These are phyloP conservation scores for Skeletonema tropicum DNA, from an alignment of 108 stramenopile species.

Conservation along the genomic window DNA sequence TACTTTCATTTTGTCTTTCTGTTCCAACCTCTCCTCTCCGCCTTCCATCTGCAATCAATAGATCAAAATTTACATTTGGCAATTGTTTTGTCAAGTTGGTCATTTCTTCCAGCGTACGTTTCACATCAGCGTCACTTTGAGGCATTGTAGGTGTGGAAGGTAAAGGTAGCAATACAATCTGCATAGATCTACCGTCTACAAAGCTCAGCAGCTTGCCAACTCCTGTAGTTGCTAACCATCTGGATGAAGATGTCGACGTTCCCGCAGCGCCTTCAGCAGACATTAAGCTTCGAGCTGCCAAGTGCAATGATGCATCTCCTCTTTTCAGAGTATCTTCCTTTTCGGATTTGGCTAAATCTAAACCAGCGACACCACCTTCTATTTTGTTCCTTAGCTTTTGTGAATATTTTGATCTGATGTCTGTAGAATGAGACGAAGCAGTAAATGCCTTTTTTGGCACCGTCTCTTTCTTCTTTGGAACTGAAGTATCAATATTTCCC, in stretches of 20 bases:
- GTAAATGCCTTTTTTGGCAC: neutral
- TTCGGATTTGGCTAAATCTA: slow-evolving; percentile 75
- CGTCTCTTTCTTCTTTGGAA: slow-evolving; percentile 5
- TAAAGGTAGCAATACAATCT: slow-evolving; percentile 73
- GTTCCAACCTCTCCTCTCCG: slow-evolving; percentile 28
- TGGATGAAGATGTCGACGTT: slow-evolving; percentile 16
- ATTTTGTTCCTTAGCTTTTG: slow-evolving; percentile 60
- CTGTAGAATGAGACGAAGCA: slow-evolving; percentile 22
- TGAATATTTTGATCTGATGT: slow-evolving; percentile 85
- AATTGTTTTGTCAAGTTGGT: slow-evolving; percentile 63
- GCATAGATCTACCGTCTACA: slow-evolving; percentile 69
- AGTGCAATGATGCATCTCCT: slow-evolving; percentile 79
- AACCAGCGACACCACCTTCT: slow-evolving; percentile 71
- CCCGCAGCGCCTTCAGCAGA: slow-evolving; percentile 15
- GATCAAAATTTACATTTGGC: slow-evolving; percentile 53
- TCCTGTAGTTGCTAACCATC: slow-evolving; percentile 83
- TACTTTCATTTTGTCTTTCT: slow-evolving; percentile 48
- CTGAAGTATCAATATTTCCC: slow-evolving; percentile 9
- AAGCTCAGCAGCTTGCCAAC: slow-evolving; percentile 69
- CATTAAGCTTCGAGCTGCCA: slow-evolving; percentile 66
- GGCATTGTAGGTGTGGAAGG: slow-evolving; percentile 37
- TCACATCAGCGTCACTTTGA: slow-evolving; percentile 35
- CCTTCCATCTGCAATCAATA: slow-evolving; percentile 45
- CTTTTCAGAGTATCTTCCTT: slow-evolving; percentile 46
- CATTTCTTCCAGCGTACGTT: slow-evolving; percentile 48